Evolutionary conservation across 2,329 filamentous ascomycete genomes (phyloP).

Genomic region (Metarhizium sp.): DNA sequence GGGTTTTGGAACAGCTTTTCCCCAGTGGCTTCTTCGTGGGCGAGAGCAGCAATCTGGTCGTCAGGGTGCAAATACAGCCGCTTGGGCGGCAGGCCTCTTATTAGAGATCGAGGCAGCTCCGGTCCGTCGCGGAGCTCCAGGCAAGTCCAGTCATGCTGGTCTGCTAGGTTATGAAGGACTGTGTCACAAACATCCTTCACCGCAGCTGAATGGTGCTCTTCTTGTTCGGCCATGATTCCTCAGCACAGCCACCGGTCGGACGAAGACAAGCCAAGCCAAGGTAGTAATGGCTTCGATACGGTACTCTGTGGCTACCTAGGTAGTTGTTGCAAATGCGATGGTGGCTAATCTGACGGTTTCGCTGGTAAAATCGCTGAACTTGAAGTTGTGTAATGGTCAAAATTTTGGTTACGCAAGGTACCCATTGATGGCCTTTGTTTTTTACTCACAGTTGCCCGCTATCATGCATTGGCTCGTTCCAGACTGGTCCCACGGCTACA

Average conservation of each 20-base stretch:
- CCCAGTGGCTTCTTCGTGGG: slow-evolving; percentile 42
- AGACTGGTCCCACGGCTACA: no score
- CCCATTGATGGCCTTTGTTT: no score
- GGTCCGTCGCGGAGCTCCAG: slow-evolving; percentile 43
- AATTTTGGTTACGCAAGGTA: no score
- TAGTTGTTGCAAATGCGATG: not conserved
- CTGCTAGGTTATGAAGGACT: slow-evolving; percentile 60
- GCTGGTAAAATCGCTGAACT: not conserved
- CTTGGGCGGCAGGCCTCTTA: slow-evolving; percentile 64
- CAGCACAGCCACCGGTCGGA: not conserved
- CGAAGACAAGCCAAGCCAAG: not conserved
- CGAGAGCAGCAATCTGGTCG: slow-evolving; percentile 66
- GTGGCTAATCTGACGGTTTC: not conserved
- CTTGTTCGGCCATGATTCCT: not conserved
- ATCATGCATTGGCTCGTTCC: no score
- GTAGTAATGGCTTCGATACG: not conserved
- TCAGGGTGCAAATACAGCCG: slow-evolving; percentile 73
- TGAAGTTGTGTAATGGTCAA: not conserved
- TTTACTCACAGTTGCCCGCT: no score
- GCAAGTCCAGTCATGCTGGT: slow-evolving; percentile 67
- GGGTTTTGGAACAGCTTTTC: slow-evolving; percentile 36
- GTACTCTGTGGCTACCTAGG: not conserved
- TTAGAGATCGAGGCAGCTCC: slow-evolving; percentile 46
- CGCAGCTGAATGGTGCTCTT: not conserved
- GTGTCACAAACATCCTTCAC: slow-evolving; percentile 22